A percentile compares a stretch with the other conserved stretches of the same genome.
Evolutionary conservation across 257 asterid genomes (phyloP).

Genomic region (Capsicum chinense): DNA sequence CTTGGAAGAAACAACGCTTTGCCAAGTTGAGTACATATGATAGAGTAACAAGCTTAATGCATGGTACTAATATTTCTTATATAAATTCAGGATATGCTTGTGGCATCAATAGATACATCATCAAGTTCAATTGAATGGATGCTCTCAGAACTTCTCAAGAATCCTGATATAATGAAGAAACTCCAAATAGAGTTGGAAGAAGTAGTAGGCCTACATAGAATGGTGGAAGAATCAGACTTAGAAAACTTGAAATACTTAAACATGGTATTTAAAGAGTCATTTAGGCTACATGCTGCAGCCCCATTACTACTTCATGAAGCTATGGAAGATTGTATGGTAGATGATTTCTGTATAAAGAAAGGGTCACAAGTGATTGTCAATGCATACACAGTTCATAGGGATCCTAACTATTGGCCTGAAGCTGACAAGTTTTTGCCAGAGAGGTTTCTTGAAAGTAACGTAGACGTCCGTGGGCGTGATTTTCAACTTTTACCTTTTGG

Average conservation of each 20-base stretch:
- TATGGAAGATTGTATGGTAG: slow-evolving; percentile 44
- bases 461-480: slow-evolving; percentile 55
- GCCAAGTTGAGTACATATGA: neutral
- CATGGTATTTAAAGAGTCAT: slow-evolving; percentile 58
- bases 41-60: neutral
- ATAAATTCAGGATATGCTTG: slow-evolving; percentile 54
- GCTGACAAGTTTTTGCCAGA: slow-evolving; percentile 59
- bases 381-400: slow-evolving; percentile 50
- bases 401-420: slow-evolving; percentile 51
- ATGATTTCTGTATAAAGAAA: slow-evolving; percentile 51
- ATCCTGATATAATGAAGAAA: slow-evolving; percentile 50
- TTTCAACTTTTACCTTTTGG: slow-evolving; percentile 63
- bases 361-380: slow-evolving; percentile 51
- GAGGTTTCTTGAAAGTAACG: slow-evolving; percentile 46
- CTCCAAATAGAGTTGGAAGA: slow-evolving; percentile 51
- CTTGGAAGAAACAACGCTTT: neutral
- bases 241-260: slow-evolving; percentile 49
- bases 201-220: slow-evolving; percentile 51
- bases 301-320: slow-evolving; percentile 58
- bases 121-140: slow-evolving; percentile 55
- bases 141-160: slow-evolving; percentile 49
- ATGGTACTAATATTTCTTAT: neutral
- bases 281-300: slow-evolving; percentile 58
- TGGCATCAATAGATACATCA: slow-evolving; percentile 57
- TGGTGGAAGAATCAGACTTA: slow-evolving; percentile 59